Evolutionary conservation across 805 yeast species (phyloP), one percentile per base, ranked within the genome.

Genomic region (Candida easanensis): DNA sequence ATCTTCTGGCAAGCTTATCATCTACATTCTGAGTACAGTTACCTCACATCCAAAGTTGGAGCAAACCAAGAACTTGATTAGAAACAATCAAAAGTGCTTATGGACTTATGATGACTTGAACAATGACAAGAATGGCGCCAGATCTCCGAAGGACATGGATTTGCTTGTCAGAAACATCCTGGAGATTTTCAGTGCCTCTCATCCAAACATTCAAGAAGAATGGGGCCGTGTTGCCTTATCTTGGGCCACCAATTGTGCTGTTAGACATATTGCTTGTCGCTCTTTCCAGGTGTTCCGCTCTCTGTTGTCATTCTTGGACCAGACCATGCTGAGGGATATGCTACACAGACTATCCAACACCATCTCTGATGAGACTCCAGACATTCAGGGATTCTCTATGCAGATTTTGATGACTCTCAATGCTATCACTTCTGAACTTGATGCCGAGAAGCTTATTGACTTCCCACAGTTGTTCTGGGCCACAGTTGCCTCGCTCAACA

Each of bases 201-300:
- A 66, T 19, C 76, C 81, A 1, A 64, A 56, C 11, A 67, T 89
- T 32, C 95, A 84, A 58, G 76, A 76, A 33, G 86, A 83, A 39
- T 93, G 99, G 99, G 83, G 95, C 39, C 69, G 82, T 26, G 79
- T 77, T 3, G 84, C 98, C 0, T 69, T 95, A 27, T 73, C 76
- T 22, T 93, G 99, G 99, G 97, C 99, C 0, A 93, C 99, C 0
- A 83, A 96, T 1, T 93, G 98, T 67, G 95, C 97, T 2, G 98
- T 91, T 2, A 75, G 97, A 57, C 99, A 95, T 60, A 78, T 93
- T 52, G 99, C 99, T 0, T 93, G 99, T 52, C 76, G 99, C 20
- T 90, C 98, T 0, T 91, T 95, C 64, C 99, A 93, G 60, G 74
- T 90, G 0, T 93, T 90, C 66, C 71, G 99, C 34, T 85, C 95